Conservation (phyloP, 2,329 filamentous ascomycete genomes). For the Pyricularia sp. region DNA sequence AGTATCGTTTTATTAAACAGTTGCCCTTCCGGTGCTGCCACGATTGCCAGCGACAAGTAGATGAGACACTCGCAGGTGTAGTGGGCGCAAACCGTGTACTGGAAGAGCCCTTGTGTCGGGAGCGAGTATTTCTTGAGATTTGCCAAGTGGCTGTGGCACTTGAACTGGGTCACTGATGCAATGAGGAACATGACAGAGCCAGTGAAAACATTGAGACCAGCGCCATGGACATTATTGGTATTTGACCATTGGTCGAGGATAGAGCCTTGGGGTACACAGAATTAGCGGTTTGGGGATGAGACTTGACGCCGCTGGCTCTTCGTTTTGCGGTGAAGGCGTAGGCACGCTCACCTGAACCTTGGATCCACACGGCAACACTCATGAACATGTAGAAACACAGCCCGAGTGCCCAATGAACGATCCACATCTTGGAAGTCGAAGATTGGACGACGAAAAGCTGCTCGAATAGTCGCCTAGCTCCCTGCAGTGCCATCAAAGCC, state of each 20-base stretch:
- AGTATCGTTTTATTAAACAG: constrained; percentile 61
- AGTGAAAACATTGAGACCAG: background rate
- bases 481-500: constrained; percentile 64
- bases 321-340: background rate
- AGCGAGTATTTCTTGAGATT: constrained; percentile 71
- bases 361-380: constrained; percentile 70
- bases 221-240: background rate
- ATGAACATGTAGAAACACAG: constrained; percentile 63
- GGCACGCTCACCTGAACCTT: constrained; percentile 52
- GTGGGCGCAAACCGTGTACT: constrained; percentile 66
- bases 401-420: constrained; percentile 71
- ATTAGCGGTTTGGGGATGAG: background rate
- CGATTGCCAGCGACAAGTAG: constrained; percentile 64
- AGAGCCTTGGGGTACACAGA: background rate
- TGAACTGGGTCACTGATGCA: constrained; percentile 61
- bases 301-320: background rate
- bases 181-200: constrained; percentile 42
- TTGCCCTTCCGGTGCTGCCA: constrained; percentile 55
- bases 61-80: constrained; percentile 81
- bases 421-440: constrained; percentile 68
- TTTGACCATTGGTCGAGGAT: background rate
- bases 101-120: constrained; percentile 61
- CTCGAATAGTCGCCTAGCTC: constrained; percentile 63
- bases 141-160: constrained; percentile 57
- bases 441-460: constrained; percentile 50